phyloP scores from a whole-genome alignment of 129 eudicot genomes.

The Flaveria robusta region DNA sequence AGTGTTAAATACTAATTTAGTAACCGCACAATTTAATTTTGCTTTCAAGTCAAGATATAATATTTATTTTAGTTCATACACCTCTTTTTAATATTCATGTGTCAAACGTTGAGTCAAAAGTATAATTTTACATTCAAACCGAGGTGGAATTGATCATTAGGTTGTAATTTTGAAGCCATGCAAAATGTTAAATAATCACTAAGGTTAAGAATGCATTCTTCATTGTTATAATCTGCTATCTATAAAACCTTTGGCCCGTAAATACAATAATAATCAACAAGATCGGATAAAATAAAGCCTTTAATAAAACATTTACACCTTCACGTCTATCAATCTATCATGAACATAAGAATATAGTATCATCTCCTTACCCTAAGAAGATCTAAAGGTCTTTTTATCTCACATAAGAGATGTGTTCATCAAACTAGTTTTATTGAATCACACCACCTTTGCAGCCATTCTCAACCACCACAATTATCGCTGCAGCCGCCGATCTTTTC shows the following conservation, averaged over 20 bases:
- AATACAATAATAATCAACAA: too few species aligned
- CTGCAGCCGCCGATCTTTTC: neutral
- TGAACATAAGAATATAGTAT: slow-evolving; percentile 28
- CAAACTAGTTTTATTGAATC: neutral
- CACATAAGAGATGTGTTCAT: neutral
- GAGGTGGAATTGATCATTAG: neutral
- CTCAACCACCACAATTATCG: slow-evolving; percentile 1
- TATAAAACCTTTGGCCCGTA: too few species aligned
- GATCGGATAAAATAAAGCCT: too few species aligned
- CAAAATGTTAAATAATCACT: too few species aligned
- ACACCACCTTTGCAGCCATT: slow-evolving; percentile 6
- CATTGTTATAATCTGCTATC: too few species aligned
- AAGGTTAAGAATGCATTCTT: too few species aligned
- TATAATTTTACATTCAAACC: neutral
- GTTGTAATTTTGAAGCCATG: neutral
- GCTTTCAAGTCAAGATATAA: neutral
- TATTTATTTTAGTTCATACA: too few species aligned
- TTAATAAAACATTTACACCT: neutral
- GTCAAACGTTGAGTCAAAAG: neutral
- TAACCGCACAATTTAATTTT: neutral
- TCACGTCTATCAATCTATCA: slow-evolving; percentile 17
- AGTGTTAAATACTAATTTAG: neutral
- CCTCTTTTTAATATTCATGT: neutral
- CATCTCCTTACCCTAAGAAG: slow-evolving; percentile 18
- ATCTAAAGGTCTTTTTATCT: slow-evolving; percentile 13